A percentile compares a stretch with the other conserved stretches of the same genome.
Conservation (phyloP, 306 rosid species). For the Luffa aegyptiaca region DNA sequence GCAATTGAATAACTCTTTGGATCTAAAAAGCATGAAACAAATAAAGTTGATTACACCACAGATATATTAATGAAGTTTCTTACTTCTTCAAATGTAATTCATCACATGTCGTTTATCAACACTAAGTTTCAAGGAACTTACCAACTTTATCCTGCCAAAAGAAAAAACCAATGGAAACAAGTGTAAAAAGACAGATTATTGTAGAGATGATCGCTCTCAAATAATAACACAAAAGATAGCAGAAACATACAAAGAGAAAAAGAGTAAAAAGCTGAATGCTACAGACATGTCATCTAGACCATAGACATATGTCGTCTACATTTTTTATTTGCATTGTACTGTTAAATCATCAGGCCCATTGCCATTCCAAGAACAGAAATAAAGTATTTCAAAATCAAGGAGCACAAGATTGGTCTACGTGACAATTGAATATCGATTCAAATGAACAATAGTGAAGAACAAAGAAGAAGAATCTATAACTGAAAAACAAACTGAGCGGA, state of each 20-base stretch:
- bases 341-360: not conserved
- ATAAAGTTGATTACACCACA: constrained; percentile 4
- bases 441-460: not conserved
- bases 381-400: constrained; percentile 1
- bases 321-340: not conserved
- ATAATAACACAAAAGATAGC: not conserved
- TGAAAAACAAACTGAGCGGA: not conserved
- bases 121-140: constrained; percentile 46
- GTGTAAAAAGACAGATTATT: not conserved
- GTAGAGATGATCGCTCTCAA: not conserved
- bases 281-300: not conserved
- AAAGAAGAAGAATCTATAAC: not conserved
- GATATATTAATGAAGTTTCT: constrained; percentile 20
- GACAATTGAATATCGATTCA: not conserved
- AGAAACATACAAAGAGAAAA: not conserved
- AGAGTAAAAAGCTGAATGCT: not conserved
- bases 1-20: not conserved
- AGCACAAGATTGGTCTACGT: not conserved
- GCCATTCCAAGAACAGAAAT: not conserved
- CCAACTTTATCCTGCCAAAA: constrained; percentile 91
- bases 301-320: not conserved
- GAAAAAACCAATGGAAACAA: constrained; percentile 15
- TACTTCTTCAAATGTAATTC: constrained; percentile 29
- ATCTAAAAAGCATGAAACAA: constrained; percentile 4
- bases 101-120: constrained; percentile 18